Percentiles rank a stretch among this genome's conserved stretches.
phyloP scores from a whole-genome alignment of 75 land plant genomes.

The Cunninghamia lanceolata region DNA sequence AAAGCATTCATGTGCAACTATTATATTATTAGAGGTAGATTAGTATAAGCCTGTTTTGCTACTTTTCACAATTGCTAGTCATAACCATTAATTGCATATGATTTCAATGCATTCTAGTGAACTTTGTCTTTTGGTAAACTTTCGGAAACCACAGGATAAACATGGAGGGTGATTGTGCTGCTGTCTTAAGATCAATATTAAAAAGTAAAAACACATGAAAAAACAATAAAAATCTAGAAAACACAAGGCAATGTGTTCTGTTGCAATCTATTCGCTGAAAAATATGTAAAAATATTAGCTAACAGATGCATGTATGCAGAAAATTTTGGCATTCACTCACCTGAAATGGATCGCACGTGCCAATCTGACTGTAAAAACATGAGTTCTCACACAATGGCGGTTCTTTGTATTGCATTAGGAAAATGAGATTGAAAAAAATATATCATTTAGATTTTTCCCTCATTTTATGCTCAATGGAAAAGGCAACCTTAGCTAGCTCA shows the following conservation, averaged over 20 bases:
- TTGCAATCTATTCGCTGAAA: background rate
- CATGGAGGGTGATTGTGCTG: background rate
- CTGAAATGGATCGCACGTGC: too few species aligned
- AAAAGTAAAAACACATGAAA: background rate
- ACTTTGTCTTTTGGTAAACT: background rate
- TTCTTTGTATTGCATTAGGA: too few species aligned
- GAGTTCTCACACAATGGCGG: too few species aligned
- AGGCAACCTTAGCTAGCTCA: too few species aligned
- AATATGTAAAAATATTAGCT: background rate
- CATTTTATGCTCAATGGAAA: too few species aligned
- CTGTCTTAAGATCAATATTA: background rate
- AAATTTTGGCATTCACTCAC: background rate
- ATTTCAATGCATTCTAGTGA: background rate
- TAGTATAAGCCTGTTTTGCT: background rate
- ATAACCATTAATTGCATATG: background rate
- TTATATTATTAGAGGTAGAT: background rate
- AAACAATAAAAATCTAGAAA: background rate
- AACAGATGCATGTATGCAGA: background rate
- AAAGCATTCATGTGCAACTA: background rate
- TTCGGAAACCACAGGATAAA: background rate
- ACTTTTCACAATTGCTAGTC: background rate
- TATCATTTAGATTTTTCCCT: too few species aligned
- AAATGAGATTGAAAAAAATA: too few species aligned
- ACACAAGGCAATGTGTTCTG: background rate
- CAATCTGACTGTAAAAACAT: too few species aligned